These are phyloP conservation scores for Sequoiadendron giganteum DNA, from an alignment of 75 land plant species.

Conservation along the genomic window DNA sequence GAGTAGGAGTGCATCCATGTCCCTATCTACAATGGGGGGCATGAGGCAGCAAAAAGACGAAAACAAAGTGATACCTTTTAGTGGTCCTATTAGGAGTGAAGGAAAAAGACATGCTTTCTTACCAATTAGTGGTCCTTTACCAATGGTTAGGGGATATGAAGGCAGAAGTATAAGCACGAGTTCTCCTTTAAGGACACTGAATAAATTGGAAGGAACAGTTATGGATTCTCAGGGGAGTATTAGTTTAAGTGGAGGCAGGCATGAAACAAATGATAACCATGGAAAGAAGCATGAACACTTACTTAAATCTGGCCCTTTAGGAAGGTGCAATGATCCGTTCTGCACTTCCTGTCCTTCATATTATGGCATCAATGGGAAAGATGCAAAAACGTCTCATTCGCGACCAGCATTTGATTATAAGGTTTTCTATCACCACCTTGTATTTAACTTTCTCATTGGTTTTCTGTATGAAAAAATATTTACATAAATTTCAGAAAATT, in stretches of 20 bases:
- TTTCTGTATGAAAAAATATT: neutral
- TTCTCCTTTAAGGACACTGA: neutral
- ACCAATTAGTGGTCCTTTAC: slow-evolving; percentile 43
- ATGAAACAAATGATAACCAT: slow-evolving; percentile 15
- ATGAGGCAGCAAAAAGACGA: slow-evolving; percentile 9
- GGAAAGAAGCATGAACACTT: slow-evolving; percentile 54
- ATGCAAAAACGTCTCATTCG: neutral
- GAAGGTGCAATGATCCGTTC: slow-evolving; percentile 73
- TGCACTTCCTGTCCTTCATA: slow-evolving; percentile 61
- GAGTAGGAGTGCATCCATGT: slow-evolving; percentile 39
- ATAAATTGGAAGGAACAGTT: neutral
- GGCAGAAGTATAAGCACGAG: neutral
- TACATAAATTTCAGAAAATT: neutral
- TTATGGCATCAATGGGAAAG: slow-evolving; percentile 10
- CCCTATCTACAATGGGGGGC: slow-evolving; percentile 13
- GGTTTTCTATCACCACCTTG: neutral
- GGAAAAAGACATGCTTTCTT: slow-evolving; percentile 15
- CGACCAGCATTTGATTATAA: neutral
- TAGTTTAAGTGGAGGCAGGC: slow-evolving; percentile 14
- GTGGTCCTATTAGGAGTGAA: slow-evolving; percentile 39
- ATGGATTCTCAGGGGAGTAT: slow-evolving; percentile 2
- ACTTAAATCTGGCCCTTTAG: slow-evolving; percentile 68
- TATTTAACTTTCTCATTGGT: neutral
- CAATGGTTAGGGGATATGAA: neutral
- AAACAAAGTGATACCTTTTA: slow-evolving; percentile 24